A percentile compares a stretch with the other conserved stretches of the same genome.
Conservation (phyloP, 257 asterid species). For the Parsonsia alboflavescens region DNA sequence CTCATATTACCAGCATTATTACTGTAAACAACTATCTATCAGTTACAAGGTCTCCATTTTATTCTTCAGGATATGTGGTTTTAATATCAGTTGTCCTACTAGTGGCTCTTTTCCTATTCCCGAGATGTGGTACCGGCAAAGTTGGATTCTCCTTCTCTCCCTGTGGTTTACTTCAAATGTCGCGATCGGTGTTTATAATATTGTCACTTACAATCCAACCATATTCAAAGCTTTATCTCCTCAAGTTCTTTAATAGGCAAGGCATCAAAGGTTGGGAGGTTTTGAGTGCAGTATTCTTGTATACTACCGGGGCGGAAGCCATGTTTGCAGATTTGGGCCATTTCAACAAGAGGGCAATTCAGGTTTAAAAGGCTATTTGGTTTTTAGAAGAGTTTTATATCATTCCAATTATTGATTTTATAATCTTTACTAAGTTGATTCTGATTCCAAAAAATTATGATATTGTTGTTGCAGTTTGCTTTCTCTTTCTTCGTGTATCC, state of each 20-base stretch:
- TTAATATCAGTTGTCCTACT: conserved; percentile 18
- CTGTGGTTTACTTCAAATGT: conserved; percentile 23
- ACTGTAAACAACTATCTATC: too few relatives aligned
- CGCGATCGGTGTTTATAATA: conserved; percentile 26
- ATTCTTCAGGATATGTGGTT: conserved; percentile 25
- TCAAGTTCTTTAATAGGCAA: conserved; percentile 18
- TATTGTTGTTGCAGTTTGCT: conserved; percentile 20
- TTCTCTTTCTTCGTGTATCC: conserved; percentile 22
- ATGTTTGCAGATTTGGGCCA: conserved; percentile 35
- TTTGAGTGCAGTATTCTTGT: conserved; percentile 27
- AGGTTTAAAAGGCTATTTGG: too few relatives aligned
- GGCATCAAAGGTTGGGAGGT: conserved; percentile 20
- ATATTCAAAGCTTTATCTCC: conserved; percentile 20
- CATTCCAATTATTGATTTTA: too few relatives aligned
- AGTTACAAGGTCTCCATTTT: too few relatives aligned
- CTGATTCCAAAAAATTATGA: neutral
- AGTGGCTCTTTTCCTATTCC: conserved; percentile 20
- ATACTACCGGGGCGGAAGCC: conserved; percentile 30
- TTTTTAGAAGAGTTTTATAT: too few relatives aligned
- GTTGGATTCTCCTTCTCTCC: conserved; percentile 28
- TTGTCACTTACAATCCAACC: conserved; percentile 15
- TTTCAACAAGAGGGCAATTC: conserved; percentile 27
- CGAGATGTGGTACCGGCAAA: conserved; percentile 29
- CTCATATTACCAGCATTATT: too few relatives aligned
- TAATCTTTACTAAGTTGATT: too few relatives aligned